phyloP scores from a whole-genome alignment of 164 flowering plant species.

The Magnolia changhungtana region DNA sequence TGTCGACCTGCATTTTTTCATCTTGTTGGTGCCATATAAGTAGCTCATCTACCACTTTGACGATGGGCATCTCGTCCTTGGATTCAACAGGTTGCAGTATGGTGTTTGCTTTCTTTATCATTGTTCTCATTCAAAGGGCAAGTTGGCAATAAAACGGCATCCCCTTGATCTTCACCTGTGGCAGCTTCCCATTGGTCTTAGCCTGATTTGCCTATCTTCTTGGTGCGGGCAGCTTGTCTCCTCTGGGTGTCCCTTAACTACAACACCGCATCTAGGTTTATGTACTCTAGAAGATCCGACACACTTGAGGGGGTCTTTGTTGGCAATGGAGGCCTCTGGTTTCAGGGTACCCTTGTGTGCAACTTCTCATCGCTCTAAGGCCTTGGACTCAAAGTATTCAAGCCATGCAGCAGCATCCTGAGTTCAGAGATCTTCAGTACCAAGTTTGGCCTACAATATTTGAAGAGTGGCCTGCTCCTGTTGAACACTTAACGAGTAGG shows the following conservation, averaged over 20 bases:
- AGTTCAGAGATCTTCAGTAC: slow-evolving; percentile 88
- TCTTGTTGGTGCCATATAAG: slow-evolving; percentile 22
- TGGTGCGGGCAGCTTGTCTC: slow-evolving; percentile 65
- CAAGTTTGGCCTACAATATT: slow-evolving; percentile 82
- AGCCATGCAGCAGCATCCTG: slow-evolving; percentile 99
- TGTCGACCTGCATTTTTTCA: slow-evolving; percentile 22
- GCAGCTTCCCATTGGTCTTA: neutral
- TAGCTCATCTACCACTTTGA: slow-evolving; percentile 25
- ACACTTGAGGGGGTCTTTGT: slow-evolving; percentile 97
- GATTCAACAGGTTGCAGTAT: slow-evolving; percentile 32
- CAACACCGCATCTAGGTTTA: slow-evolving; percentile 72
- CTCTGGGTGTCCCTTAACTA: slow-evolving; percentile 76
- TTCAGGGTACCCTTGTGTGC: slow-evolving; percentile 96
- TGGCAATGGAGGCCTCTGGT: slow-evolving; percentile 92
- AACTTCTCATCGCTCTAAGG: slow-evolving; percentile 96
- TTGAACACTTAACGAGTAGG: slow-evolving; percentile 90
- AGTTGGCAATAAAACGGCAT: slow-evolving; percentile 26
- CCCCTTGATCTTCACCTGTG: slow-evolving; percentile 15
- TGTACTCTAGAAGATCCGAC: slow-evolving; percentile 84
- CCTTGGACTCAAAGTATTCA: slow-evolving; percentile 90
- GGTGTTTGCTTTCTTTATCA: slow-evolving; percentile 63
- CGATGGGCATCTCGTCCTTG: slow-evolving; percentile 29
- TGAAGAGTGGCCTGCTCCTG: slow-evolving; percentile 96
- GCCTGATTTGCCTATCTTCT: slow-evolving; percentile 32
- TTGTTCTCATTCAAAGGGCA: slow-evolving; percentile 41